Percentiles rank a stretch among this genome's conserved stretches.
phyloP scores from a whole-genome alignment of 305 asterid genomes.

The Fraxinus angustifolia region DNA sequence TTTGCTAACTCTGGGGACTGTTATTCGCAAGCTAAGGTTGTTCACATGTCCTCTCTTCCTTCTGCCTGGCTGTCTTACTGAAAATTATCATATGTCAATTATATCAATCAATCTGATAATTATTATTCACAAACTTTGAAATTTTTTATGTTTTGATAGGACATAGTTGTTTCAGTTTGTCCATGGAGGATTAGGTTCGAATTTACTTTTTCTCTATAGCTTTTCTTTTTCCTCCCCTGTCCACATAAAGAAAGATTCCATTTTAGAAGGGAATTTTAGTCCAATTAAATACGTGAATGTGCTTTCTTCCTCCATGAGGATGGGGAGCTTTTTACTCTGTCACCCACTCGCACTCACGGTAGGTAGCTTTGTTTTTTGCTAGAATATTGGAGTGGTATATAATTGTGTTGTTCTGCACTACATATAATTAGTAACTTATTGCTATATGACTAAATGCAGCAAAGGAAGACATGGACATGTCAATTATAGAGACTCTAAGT shows the following conservation, averaged over 20 bases:
- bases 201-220: neutral
- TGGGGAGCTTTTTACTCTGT: neutral
- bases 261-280: constrained; percentile 15
- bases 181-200: neutral
- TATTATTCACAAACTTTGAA: neutral
- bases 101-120: neutral
- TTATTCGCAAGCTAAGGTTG: constrained; percentile 95
- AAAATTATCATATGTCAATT: neutral
- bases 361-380: neutral
- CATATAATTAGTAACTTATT: constrained; percentile 3
- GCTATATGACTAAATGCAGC: constrained; percentile 48
- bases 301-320: neutral
- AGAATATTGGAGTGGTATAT: neutral
- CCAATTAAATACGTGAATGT: neutral
- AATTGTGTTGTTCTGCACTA: neutral
- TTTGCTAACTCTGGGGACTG: constrained; percentile 85
- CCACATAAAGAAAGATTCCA: neutral
- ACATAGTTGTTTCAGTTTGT: neutral
- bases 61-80: constrained; percentile 1
- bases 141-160: neutral
- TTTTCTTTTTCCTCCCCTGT: neutral
- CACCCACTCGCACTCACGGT: neutral
- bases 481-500: constrained; percentile 92
- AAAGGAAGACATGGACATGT: constrained; percentile 85
- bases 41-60: constrained; percentile 7